phyloP scores from a whole-genome alignment of 306 rosid genomes.

The Malus orientalis region DNA sequence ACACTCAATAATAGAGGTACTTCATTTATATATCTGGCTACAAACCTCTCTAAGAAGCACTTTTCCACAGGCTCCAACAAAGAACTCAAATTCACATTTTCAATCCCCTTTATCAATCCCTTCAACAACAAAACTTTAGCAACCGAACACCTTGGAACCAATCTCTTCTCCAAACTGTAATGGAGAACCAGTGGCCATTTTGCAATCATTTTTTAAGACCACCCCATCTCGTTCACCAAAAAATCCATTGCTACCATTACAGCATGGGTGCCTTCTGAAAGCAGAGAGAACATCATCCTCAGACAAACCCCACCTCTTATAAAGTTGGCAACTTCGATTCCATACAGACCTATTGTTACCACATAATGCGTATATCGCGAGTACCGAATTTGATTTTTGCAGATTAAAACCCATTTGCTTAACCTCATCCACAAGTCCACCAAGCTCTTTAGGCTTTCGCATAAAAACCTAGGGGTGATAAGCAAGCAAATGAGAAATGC shows the following conservation, averaged over 20 bases:
- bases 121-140: background rate
- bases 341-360: constrained; percentile 7
- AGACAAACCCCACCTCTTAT: constrained; percentile 43
- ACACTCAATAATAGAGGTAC: constrained; percentile 6
- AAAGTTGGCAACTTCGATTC: constrained; percentile 23
- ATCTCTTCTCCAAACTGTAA: constrained; percentile 28
- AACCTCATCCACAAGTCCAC: constrained; percentile 6
- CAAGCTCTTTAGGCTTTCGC: background rate
- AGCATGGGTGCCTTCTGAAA: constrained; percentile 14
- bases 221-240: constrained; percentile 17
- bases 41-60: constrained; percentile 15
- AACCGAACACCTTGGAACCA: constrained; percentile 16
- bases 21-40: background rate
- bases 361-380: constrained; percentile 20
- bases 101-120: constrained; percentile 6
- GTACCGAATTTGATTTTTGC: background rate
- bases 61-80: background rate
- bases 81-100: background rate
- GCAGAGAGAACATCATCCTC: background rate
- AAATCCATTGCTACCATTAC: background rate
- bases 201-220: constrained; percentile 7
- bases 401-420: constrained; percentile 5
- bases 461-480: background rate
- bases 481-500: background rate
- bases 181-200: background rate